Conservation (phyloP, 176 grass and related monocot genomes). For the Carex littledalei region DNA sequence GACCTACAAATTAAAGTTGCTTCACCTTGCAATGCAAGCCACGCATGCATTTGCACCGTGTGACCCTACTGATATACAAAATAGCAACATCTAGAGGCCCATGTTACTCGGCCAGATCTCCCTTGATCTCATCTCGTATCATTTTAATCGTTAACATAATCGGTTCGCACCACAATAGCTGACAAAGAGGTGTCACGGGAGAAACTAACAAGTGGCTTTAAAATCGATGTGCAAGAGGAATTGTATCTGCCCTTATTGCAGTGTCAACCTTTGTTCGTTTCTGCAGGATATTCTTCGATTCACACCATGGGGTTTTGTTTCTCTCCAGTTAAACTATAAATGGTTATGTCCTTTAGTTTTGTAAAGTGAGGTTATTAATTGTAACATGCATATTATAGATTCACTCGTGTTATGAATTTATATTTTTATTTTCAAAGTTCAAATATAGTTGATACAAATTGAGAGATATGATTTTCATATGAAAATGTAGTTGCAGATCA, state of each 20-base stretch:
- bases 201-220: constrained; percentile 11
- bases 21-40: background rate
- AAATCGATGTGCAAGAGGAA: background rate
- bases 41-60: background rate
- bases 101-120: constrained; percentile 19
- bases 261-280: constrained; percentile 22
- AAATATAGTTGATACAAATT: no score
- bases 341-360: background rate
- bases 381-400: no score
- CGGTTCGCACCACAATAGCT: background rate
- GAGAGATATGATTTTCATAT: no score
- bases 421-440: no score
- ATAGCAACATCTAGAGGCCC: constrained; percentile 10
- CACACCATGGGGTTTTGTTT: constrained; percentile 3
- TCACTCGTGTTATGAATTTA: no score
- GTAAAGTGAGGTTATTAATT: background rate
- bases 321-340: background rate
- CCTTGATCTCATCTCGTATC: constrained; percentile 15
- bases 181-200: constrained; percentile 22
- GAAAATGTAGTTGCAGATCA: no score
- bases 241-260: background rate
- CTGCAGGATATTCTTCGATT: background rate
- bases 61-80: constrained; percentile 19
- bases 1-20: background rate
- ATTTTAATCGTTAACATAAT: background rate